Evolutionary conservation across 108 stramenopile genomes (phyloP).

Genomic region (Nitzschia inconspicua): DNA sequence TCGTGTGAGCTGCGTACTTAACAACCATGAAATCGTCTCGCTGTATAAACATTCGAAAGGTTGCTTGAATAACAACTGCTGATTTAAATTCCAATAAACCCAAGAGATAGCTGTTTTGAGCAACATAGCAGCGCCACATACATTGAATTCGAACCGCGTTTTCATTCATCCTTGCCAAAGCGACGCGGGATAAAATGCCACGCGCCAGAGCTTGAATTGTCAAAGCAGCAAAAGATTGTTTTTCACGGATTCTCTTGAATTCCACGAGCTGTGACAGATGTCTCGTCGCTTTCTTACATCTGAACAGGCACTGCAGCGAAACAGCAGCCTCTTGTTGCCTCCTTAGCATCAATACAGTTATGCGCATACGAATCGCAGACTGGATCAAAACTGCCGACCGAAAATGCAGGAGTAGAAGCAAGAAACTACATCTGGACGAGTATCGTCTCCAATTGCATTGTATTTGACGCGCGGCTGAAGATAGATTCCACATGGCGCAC

Average conservation of each 20-base stretch:
- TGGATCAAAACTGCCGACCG: too few relatives aligned
- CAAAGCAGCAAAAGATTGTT: conserved; percentile 5
- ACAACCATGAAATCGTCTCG: conserved; percentile 13
- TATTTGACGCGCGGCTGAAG: not conserved
- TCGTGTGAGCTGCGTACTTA: conserved; percentile 26
- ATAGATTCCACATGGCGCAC: not conserved
- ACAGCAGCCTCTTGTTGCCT: too few relatives aligned
- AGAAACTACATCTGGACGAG: not conserved
- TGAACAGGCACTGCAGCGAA: too few relatives aligned
- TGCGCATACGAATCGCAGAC: too few relatives aligned
- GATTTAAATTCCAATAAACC: conserved; percentile 46
- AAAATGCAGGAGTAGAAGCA: not conserved
- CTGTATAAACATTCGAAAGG: conserved; percentile 22
- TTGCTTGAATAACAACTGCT: conserved; percentile 34
- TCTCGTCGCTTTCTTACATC: too few relatives aligned
- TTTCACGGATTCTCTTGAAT: not conserved
- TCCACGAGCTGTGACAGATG: too few relatives aligned
- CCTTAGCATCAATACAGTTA: too few relatives aligned
- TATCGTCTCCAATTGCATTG: conserved; percentile 2
- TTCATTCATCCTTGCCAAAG: not conserved
- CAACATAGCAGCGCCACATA: conserved; percentile 36
- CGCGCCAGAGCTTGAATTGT: conserved; percentile 28
- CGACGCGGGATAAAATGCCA: not conserved
- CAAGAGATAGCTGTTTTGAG: conserved; percentile 28
- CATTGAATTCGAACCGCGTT: conserved; percentile 39